Evolutionary conservation across 2,329 filamentous ascomycete genomes (phyloP), one percentile per base, ranked within the genome.

Genomic region (Neopestalotiopsis sp.): DNA sequence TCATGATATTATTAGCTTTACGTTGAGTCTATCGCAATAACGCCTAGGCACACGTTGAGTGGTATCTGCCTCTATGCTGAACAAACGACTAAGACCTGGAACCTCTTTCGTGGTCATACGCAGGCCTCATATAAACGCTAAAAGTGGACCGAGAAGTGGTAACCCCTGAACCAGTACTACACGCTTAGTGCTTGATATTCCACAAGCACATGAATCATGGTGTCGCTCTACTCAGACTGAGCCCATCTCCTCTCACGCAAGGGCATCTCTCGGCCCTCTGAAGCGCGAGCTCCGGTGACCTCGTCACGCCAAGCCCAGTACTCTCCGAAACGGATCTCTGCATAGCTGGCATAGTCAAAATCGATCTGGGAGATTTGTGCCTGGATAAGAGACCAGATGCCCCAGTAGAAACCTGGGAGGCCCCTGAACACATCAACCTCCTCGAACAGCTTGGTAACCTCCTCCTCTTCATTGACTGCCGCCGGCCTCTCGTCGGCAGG

Each of bases 331-430:
- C 96, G 87, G 17, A 92, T 82, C 80, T 98, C 94, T 12, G 96
- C 95, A 79, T 98, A 99, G 9, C 88, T 89, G 58, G 94, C 93
- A 78, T 99, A 99, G 81, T 99, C 95, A 77, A 99, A 99, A 78
- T 98, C 93, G 75, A 99, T 99, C 72, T 95, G 89, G 12, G 94
- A 97, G 73, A 99, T 98, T 67, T 90, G 93, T 2, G 95, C 93
- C 84, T 99, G 96, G 72, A 99, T 98, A 71, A 97, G 84, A 7
- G 94, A 92, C 96, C 96, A 99, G 69, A 98, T 94, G 30, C 96
- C 96, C 95, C 92, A 94, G 79, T 88, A 90, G 77, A 99, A 94
- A 7, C 96, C 96, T 0, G 96, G 96, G 14, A 98, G 88, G 58
- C 95, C 96, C 60, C 96, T 89, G 83, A 93, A 99, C 28, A 88